Evolutionary conservation across 257 asterid species (phyloP), one percentile per base, ranked within the genome.

Genomic region (Solanum etuberosum): DNA sequence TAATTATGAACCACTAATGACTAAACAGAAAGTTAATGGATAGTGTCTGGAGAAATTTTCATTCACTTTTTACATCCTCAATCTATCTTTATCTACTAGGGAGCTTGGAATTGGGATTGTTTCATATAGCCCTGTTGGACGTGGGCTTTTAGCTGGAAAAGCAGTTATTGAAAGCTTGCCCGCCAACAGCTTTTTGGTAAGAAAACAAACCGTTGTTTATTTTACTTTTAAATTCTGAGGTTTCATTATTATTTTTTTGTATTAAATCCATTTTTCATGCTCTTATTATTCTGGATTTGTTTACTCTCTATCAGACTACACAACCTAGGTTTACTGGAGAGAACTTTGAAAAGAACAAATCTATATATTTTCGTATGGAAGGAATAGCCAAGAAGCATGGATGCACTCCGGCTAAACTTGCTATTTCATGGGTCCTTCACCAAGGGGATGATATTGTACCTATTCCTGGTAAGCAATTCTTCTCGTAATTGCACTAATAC

Each of bases 91-190:
- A 80, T 85, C 83, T 59, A 35, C 80, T 89, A 93, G 95, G 91
- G 93, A 93, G 83, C 95, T 94, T 61, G 95, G 93, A 71, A 94
- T 94, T 15, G 95, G 95, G 81, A 89, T 94, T 86, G 95, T 94
- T 63, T 90, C 97, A 81, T 94, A 90, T 85, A 85, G 95, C 63
- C 95, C 97, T 35, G 83, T 92, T 84, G 94, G 92, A 40, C 92
- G 92, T 21, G 94, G 94, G 29, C 86, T 93, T 78, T 92, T 90
- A 51, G 95, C 83, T 57, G 94, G 96, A 40, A 92, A 91, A 89
- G 93, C 92, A 4, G 87, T 91, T 37, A 25, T 89, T 46, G 96
- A 91, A 83, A 91, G 86, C 86, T 23, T 92, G 51, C 83, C 90
- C 14, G 67, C 89, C 37, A 91, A 87, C 67, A 93, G 93, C 80